A percentile compares a stretch with the other conserved stretches of the same genome.
phyloP scores from a whole-genome alignment of 176 grass and related monocot species.

The Eleusine coracana region DNA sequence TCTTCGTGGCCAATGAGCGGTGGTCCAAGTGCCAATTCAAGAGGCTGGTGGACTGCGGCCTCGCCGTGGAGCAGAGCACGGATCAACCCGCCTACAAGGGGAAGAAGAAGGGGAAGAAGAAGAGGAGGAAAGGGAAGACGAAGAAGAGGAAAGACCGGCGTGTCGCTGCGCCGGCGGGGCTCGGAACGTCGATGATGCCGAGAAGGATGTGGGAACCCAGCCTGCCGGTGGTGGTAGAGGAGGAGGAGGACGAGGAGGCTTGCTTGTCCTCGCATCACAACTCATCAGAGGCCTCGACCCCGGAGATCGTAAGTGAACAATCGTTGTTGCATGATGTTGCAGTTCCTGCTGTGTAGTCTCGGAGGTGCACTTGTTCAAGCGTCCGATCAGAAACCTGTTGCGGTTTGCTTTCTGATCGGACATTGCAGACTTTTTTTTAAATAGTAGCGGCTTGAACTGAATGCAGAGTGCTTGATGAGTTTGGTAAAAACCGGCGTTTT shows the following conservation, averaged over 20 bases:
- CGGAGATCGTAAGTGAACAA: background rate
- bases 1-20: constrained; percentile 27
- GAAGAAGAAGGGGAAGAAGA: background rate
- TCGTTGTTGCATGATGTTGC: background rate
- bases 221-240: constrained; percentile 53
- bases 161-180: background rate
- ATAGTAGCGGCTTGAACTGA: background rate
- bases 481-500: background rate
- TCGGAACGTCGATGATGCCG: background rate
- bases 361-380: background rate
- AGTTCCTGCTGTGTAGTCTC: background rate
- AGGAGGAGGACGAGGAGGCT: background rate
- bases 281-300: too few species aligned
- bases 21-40: constrained; percentile 37
- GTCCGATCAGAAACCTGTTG: background rate
- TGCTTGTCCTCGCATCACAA: background rate
- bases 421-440: background rate
- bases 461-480: background rate
- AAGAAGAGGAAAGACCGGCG: background rate
- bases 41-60: constrained; percentile 19
- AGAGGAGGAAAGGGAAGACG: background rate
- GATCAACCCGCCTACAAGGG: background rate
- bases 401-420: too few species aligned
- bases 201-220: constrained; percentile 53
- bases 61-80: constrained; percentile 18